phyloP scores from a whole-genome alignment of 441 rosid genomes.

The Euphorbia celastroides region DNA sequence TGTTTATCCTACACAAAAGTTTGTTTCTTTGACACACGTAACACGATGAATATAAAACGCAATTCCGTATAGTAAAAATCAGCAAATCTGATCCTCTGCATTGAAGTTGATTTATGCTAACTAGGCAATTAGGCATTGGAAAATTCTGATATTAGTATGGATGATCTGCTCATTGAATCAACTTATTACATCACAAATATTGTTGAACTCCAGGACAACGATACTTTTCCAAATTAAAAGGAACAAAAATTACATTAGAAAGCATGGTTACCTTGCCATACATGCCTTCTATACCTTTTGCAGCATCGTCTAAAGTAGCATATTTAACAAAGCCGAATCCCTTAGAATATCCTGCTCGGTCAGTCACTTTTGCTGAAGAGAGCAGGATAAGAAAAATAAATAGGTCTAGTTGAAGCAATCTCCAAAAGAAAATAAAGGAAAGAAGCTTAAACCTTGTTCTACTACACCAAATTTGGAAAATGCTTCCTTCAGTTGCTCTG shows the following conservation, averaged over 20 bases:
- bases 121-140: background rate
- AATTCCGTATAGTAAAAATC: background rate
- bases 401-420: background rate
- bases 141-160: background rate
- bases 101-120: background rate
- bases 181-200: background rate
- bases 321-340: constrained; percentile 93
- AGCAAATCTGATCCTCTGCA: background rate
- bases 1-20: background rate
- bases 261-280: constrained; percentile 66
- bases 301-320: constrained; percentile 68
- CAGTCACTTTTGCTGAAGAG: constrained; percentile 65
- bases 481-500: constrained; percentile 60
- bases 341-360: constrained; percentile 76
- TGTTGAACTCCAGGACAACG: background rate
- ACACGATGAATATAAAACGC: background rate
- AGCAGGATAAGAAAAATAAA: constrained; percentile 12
- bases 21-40: background rate
- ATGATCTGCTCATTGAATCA: background rate
- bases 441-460: constrained; percentile 50
- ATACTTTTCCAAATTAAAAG: background rate
- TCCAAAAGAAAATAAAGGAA: constrained; percentile 2
- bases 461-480: constrained; percentile 74
- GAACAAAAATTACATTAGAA: background rate
- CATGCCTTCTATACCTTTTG: constrained; percentile 77